A percentile compares a stretch with the other conserved stretches of the same genome.
Conservation (phyloP, 495 filamentous ascomycete species). For the Parathielavia hyrcaniae region DNA sequence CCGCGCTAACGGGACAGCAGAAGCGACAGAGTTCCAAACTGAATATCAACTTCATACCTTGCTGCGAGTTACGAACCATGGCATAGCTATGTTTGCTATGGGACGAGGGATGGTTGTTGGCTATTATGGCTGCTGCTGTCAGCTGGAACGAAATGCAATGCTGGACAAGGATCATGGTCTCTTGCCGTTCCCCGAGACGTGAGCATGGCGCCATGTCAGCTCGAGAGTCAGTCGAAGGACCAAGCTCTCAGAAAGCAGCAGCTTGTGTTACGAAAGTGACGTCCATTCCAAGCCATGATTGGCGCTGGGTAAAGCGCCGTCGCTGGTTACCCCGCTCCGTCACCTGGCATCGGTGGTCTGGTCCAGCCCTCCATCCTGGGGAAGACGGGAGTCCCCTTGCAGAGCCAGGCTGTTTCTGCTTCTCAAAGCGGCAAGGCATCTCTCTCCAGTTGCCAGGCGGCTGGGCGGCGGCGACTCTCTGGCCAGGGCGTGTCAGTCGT, state of each 20-base stretch:
- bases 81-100: too few species aligned
- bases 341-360: slow-evolving; percentile 18
- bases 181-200: slow-evolving; percentile 7
- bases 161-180: not conserved
- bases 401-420: not conserved
- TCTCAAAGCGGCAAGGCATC: not conserved
- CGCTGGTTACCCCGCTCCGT: slow-evolving; percentile 33
- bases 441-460: not conserved
- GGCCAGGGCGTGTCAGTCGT: not conserved
- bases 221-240: slow-evolving; percentile 13
- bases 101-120: not conserved
- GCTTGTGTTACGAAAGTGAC: slow-evolving; percentile 27
- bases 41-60: slow-evolving; percentile 12
- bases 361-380: slow-evolving; percentile 7
- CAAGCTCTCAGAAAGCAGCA: slow-evolving; percentile 1
- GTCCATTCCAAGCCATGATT: slow-evolving; percentile 27
- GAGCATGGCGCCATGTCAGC: slow-evolving; percentile 16
- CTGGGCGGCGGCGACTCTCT: slow-evolving; percentile 1
- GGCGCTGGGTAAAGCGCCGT: slow-evolving; percentile 27
- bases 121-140: too few species aligned
- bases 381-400: not conserved
- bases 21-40: slow-evolving; percentile 1
- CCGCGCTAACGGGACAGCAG: slow-evolving; percentile 9
- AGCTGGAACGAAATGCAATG: not conserved
- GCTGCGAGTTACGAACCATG: not conserved